Conservation (phyloP, 192 early-diverging fungal genomes). For the Gaertneriomyces sp. region DNA sequence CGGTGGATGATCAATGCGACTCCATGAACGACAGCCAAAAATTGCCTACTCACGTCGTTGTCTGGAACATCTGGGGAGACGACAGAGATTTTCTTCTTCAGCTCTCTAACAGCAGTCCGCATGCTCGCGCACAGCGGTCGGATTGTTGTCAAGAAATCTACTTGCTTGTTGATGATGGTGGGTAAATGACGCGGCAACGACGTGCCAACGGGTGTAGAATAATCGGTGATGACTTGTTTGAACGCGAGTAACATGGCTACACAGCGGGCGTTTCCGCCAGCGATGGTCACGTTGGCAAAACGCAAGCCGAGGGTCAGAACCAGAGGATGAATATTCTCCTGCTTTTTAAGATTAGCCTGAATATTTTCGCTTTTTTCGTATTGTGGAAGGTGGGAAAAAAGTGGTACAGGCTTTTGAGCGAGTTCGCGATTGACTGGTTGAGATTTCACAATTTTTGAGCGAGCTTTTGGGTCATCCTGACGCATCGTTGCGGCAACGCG, state of each 20-base stretch:
- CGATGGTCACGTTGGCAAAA: constrained; percentile 80
- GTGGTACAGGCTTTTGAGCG: constrained; percentile 49
- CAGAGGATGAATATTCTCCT: constrained; percentile 74
- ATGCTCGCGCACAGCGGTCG: constrained; percentile 90
- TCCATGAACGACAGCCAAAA: background rate
- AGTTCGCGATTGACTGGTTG: constrained; percentile 17
- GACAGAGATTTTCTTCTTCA: constrained; percentile 83
- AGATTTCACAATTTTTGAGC: constrained; percentile 27
- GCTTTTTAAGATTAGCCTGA: constrained; percentile 30
- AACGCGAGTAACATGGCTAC: constrained; percentile 86
- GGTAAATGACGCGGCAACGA: constrained; percentile 78
- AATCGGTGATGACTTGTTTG: constrained; percentile 86
- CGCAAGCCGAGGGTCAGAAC: constrained; percentile 83
- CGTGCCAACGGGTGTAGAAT: constrained; percentile 76
- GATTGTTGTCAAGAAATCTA: constrained; percentile 79
- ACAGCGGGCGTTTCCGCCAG: constrained; percentile 87
- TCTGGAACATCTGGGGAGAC: constrained; percentile 78
- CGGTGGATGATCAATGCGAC: constrained; percentile 2
- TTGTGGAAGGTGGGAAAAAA: constrained; percentile 76
- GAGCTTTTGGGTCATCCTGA: constrained; percentile 20
- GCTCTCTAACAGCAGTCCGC: constrained; percentile 83
- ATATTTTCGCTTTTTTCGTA: constrained; percentile 43
- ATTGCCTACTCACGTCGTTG: constrained; percentile 65
- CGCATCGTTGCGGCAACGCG: constrained; percentile 30
- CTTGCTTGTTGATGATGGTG: constrained; percentile 80